phyloP scores from a whole-genome alignment of 2,329 filamentous ascomycete species.

The Aureobasidium lini region DNA sequence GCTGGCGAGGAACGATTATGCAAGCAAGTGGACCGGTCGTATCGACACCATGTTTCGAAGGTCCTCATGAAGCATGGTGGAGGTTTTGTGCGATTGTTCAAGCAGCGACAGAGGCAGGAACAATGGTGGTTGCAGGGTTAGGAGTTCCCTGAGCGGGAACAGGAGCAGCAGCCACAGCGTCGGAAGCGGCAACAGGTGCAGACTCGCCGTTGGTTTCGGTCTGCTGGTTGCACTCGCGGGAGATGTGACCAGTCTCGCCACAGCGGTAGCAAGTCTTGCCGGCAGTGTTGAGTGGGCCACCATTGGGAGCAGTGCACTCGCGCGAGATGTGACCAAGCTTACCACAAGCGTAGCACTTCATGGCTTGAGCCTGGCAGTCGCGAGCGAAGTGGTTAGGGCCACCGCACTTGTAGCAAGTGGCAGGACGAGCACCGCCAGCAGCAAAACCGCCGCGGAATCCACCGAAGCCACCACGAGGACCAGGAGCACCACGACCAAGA shows the following conservation, averaged over 20 bases:
- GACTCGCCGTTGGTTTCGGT: conserved; percentile 40
- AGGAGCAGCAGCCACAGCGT: conserved; percentile 36
- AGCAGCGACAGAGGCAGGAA: conserved; percentile 38
- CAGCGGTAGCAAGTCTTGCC: conserved; percentile 99
- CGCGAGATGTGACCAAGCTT: conserved; percentile 90
- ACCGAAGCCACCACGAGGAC: conserved; percentile 24
- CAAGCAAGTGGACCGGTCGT: conserved; percentile 3
- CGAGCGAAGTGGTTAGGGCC: conserved; percentile 96
- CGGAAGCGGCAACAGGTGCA: conserved; percentile 29
- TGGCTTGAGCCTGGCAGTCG: conserved; percentile 95
- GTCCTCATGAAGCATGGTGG: conserved; percentile 4
- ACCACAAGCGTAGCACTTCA: conserved; percentile 97
- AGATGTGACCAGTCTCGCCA: conserved; percentile 92
- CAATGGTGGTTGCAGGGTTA: conserved; percentile 32
- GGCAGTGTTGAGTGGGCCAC: conserved; percentile 86
- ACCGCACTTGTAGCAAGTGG: conserved; percentile 63
- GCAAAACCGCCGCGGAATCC: conserved; percentile 63
- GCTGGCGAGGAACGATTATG: neutral
- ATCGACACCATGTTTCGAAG: conserved; percentile 4
- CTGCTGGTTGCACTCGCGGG: conserved; percentile 78
- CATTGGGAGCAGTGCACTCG: conserved; percentile 95
- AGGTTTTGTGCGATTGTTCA: conserved; percentile 23
- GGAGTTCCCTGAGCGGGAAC: conserved; percentile 34
- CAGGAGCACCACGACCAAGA: conserved; percentile 50
- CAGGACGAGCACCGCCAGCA: conserved; percentile 57